These are phyloP conservation scores for Eucalyptus marginata DNA, from an alignment of 345 rosid species.

Conservation along the genomic window DNA sequence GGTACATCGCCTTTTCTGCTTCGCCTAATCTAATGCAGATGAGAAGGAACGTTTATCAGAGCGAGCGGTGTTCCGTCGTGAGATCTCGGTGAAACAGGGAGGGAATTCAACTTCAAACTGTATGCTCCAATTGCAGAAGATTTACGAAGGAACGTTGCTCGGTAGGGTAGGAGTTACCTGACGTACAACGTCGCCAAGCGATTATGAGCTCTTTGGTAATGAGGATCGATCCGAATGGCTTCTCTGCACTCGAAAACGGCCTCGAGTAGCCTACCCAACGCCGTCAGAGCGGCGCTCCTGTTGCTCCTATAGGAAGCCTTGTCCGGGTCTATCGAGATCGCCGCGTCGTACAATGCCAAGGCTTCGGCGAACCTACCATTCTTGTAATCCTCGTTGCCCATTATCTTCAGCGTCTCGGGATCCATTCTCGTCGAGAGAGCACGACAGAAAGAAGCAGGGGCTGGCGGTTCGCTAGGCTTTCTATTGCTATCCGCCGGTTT, in stretches of 20 bases:
- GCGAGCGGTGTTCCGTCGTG: background rate
- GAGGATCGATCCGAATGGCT: constrained; percentile 80
- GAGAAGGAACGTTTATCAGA: background rate
- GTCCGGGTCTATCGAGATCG: constrained; percentile 75
- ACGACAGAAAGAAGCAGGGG: constrained; percentile 52
- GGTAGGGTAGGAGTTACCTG: constrained; percentile 25
- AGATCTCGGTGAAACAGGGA: background rate
- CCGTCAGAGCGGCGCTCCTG: constrained; percentile 84
- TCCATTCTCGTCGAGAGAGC: constrained; percentile 92
- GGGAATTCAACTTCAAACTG: background rate
- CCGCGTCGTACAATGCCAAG: constrained; percentile 84
- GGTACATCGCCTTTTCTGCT: constrained; percentile 74
- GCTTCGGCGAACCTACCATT: constrained; percentile 85
- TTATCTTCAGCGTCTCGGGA: constrained; percentile 81
- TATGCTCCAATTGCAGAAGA: background rate
- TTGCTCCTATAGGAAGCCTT: constrained; percentile 91
- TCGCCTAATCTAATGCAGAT: constrained; percentile 53
- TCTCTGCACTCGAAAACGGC: constrained; percentile 91
- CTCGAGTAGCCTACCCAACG: constrained; percentile 72
- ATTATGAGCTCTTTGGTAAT: constrained; percentile 86
- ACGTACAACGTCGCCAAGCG: constrained; percentile 75
- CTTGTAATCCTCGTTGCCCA: constrained; percentile 98
- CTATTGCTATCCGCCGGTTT: background rate
- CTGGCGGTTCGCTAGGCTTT: constrained; percentile 3
- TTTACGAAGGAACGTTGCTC: background rate